Conservation (phyloP, 805 yeast genomes). For the Candida pini region DNA sequence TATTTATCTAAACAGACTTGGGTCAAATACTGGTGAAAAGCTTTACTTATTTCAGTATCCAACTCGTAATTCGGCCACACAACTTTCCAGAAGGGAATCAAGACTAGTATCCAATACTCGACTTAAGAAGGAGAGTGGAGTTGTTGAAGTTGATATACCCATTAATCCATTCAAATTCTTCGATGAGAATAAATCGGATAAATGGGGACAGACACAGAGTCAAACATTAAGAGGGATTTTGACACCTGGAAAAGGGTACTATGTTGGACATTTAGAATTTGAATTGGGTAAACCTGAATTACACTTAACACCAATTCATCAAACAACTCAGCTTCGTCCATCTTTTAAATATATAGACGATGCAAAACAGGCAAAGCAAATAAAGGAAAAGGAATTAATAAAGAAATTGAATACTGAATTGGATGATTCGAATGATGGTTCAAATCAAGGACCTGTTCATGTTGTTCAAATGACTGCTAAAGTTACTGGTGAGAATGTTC, state of each 20-base stretch:
- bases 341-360: constrained; percentile 75
- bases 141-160: constrained; percentile 74
- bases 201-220: constrained; percentile 55
- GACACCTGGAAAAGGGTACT: constrained; percentile 46
- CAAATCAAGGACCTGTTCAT: constrained; percentile 28
- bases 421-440: constrained; percentile 28
- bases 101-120: constrained; percentile 32
- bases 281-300: constrained; percentile 34
- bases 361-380: constrained; percentile 25
- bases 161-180: constrained; percentile 62
- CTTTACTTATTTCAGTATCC: constrained; percentile 21
- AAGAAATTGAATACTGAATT: constrained; percentile 34
- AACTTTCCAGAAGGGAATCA: constrained; percentile 15
- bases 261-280: constrained; percentile 33
- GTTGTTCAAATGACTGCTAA: constrained; percentile 77
- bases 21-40: constrained; percentile 4
- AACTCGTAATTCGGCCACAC: constrained; percentile 30
- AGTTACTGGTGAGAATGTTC: constrained; percentile 50
- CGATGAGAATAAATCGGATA: constrained; percentile 55
- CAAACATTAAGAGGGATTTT: constrained; percentile 74
- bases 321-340: constrained; percentile 76
- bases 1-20: constrained; percentile 28
- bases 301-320: constrained; percentile 58
- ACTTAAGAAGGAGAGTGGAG: constrained; percentile 56
- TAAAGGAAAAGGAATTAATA: constrained; percentile 38